phyloP scores from a whole-genome alignment of 2,329 filamentous ascomycete species.

The Nemania sp. region DNA sequence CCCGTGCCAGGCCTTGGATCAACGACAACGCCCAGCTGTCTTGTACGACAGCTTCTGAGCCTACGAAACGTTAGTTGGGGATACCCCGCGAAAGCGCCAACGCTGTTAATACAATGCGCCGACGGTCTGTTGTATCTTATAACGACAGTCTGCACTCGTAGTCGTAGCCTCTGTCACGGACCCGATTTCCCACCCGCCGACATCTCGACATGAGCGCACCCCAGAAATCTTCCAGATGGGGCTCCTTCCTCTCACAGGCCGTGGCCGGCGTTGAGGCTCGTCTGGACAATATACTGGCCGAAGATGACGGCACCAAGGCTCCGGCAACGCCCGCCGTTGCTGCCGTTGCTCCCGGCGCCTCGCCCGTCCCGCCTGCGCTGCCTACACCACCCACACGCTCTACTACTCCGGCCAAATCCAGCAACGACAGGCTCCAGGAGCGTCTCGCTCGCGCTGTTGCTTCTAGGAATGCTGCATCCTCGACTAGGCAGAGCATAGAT shows the following conservation, averaged over 20 bases:
- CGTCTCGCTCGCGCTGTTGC: slow-evolving; percentile 85
- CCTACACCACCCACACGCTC: slow-evolving; percentile 28
- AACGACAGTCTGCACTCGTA: background rate
- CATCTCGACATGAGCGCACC: slow-evolving; percentile 49
- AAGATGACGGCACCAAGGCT: slow-evolving; percentile 62
- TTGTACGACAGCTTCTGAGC: slow-evolving; percentile 14
- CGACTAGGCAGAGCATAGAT: slow-evolving; percentile 45
- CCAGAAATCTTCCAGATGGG: slow-evolving; percentile 68
- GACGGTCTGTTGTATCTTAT: background rate
- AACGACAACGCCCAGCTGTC: slow-evolving; percentile 13
- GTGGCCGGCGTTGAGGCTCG: slow-evolving; percentile 93
- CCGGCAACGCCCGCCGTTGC: slow-evolving; percentile 35
- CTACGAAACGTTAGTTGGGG: background rate
- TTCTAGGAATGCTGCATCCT: slow-evolving; percentile 62
- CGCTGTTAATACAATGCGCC: slow-evolving; percentile 21
- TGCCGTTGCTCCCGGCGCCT: too few species aligned
- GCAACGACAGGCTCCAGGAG: slow-evolving; percentile 85
- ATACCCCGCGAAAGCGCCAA: background rate
- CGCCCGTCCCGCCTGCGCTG: slow-evolving; percentile 28
- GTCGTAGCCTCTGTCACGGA: slow-evolving; percentile 9
- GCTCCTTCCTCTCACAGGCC: slow-evolving; percentile 81
- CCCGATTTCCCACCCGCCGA: slow-evolving; percentile 8
- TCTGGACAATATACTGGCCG: slow-evolving; percentile 86
- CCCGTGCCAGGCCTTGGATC: background rate
- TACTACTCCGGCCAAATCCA: slow-evolving; percentile 59